These are phyloP conservation scores for Colletotrichum sp. DNA, from an alignment of 2,329 filamentous ascomycete genomes.

Conservation along the genomic window DNA sequence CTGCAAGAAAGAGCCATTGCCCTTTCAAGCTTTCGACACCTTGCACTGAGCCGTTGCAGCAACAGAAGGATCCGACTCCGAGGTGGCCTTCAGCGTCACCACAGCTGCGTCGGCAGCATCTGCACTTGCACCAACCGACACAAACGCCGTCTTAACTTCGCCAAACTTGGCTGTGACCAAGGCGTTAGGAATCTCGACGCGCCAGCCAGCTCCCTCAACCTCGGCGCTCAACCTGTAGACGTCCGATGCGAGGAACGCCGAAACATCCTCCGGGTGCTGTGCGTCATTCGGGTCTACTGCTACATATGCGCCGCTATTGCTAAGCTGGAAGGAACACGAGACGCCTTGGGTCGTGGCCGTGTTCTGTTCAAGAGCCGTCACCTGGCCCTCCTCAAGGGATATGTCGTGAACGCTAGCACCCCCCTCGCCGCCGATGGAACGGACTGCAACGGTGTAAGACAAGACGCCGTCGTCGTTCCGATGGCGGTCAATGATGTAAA, in stretches of 20 bases:
- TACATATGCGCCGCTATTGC: slow-evolving; percentile 46
- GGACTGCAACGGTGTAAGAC: slow-evolving; percentile 52
- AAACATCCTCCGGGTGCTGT: slow-evolving; percentile 37
- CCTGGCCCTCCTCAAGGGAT: slow-evolving; percentile 39
- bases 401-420: slow-evolving; percentile 37
- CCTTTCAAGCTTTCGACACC: slow-evolving; percentile 29
- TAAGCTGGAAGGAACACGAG: slow-evolving; percentile 51
- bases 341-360: slow-evolving; percentile 37
- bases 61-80: slow-evolving; percentile 45
- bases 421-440: slow-evolving; percentile 44
- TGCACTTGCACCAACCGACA: slow-evolving; percentile 43
- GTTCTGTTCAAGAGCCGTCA: slow-evolving; percentile 26
- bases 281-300: slow-evolving; percentile 16
- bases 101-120: slow-evolving; percentile 38
- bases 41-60: slow-evolving; percentile 33
- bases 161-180: slow-evolving; percentile 48
- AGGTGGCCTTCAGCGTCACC: slow-evolving; percentile 48
- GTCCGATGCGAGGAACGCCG: slow-evolving; percentile 45
- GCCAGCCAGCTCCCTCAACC: slow-evolving; percentile 51
- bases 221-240: slow-evolving; percentile 51
- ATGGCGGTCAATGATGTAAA: slow-evolving; percentile 51
- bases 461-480: slow-evolving; percentile 48
- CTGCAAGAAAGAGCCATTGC: neutral
- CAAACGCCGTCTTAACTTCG: slow-evolving; percentile 37
- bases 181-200: slow-evolving; percentile 45